Percentiles rank a stretch among this genome's conserved stretches.
phyloP scores from a whole-genome alignment of 352 stramenopile genomes.

The Plasmopara muralis region DNA sequence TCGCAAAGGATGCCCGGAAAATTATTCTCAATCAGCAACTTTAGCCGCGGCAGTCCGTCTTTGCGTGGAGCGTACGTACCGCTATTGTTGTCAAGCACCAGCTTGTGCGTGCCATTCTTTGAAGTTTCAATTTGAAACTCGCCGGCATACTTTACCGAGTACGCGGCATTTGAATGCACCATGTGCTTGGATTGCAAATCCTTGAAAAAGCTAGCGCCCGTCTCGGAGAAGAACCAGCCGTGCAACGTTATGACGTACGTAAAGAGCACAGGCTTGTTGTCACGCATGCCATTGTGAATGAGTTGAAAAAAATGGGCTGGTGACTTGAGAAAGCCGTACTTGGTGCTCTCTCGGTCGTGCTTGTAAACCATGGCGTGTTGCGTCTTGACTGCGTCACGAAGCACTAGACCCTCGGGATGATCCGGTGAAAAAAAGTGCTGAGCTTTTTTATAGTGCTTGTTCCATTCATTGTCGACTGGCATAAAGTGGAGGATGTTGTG shows the following conservation, averaged over 20 bases:
- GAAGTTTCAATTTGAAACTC: slow-evolving; percentile 22
- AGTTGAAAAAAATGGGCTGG: slow-evolving; percentile 26
- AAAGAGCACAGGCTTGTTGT: slow-evolving; percentile 31
- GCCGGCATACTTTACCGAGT: slow-evolving; percentile 30
- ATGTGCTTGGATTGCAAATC: slow-evolving; percentile 44
- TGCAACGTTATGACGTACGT: slow-evolving; percentile 31
- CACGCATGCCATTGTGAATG: slow-evolving; percentile 18
- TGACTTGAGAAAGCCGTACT: slow-evolving; percentile 16
- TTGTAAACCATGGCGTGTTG: slow-evolving; percentile 28
- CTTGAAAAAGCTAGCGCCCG: slow-evolving; percentile 34
- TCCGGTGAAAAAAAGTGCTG: slow-evolving; percentile 29
- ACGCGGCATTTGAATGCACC: slow-evolving; percentile 23
- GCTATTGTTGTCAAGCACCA: slow-evolving; percentile 34
- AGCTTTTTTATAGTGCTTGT: slow-evolving; percentile 26
- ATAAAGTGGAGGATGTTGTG: slow-evolving; percentile 26
- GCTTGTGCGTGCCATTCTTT: slow-evolving; percentile 8
- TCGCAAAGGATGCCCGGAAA: slow-evolving; percentile 25
- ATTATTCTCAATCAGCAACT: slow-evolving; percentile 27
- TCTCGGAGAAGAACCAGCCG: slow-evolving; percentile 42
- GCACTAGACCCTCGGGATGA: slow-evolving; percentile 21
- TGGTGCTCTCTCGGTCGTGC: slow-evolving; percentile 14
- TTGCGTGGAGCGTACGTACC: slow-evolving; percentile 26
- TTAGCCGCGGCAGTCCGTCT: slow-evolving; percentile 16
- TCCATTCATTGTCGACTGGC: slow-evolving; percentile 24
- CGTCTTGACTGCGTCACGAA: slow-evolving; percentile 22